Conservation (phyloP, 495 filamentous ascomycete species). For the Sordaria brevicollis region DNA sequence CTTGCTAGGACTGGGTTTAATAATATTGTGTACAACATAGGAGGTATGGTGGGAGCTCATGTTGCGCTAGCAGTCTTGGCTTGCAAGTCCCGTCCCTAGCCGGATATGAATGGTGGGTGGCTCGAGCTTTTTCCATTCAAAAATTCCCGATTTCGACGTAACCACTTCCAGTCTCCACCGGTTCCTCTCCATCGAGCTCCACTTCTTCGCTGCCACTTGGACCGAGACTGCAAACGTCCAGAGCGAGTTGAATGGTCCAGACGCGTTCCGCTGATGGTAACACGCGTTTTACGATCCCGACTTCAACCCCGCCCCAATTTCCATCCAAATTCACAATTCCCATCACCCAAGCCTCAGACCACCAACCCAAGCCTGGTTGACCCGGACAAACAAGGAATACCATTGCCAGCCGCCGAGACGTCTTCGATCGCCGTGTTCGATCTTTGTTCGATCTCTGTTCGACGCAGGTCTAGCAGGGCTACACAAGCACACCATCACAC, state of each 20-base stretch:
- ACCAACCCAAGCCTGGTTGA: not conserved
- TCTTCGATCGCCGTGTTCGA: not conserved
- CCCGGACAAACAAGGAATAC: not conserved
- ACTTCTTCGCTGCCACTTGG: not conserved
- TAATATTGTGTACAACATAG: not conserved
- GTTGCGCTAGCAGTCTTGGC: not conserved
- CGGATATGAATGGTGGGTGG: not conserved
- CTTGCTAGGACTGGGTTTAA: not conserved
- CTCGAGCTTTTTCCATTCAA: not conserved
- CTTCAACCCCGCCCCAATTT: not conserved
- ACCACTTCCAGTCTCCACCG: not conserved
- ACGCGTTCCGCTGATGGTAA: not conserved
- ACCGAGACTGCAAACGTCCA: not conserved
- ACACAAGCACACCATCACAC: not conserved
- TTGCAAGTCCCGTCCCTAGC: not conserved
- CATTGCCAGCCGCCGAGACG: not conserved
- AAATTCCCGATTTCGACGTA: not conserved
- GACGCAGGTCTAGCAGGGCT: not conserved
- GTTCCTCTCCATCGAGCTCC: not conserved
- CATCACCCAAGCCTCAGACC: not conserved
- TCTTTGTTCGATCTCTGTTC: not conserved
- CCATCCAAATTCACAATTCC: not conserved
- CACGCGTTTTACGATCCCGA: not conserved
- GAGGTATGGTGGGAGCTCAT: not conserved
- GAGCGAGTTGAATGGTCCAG: not conserved